Evolutionary conservation across 1,284 basidiomycete genomes (phyloP), one percentile per base, ranked within the genome.

Genomic region (Boletus smithii): DNA sequence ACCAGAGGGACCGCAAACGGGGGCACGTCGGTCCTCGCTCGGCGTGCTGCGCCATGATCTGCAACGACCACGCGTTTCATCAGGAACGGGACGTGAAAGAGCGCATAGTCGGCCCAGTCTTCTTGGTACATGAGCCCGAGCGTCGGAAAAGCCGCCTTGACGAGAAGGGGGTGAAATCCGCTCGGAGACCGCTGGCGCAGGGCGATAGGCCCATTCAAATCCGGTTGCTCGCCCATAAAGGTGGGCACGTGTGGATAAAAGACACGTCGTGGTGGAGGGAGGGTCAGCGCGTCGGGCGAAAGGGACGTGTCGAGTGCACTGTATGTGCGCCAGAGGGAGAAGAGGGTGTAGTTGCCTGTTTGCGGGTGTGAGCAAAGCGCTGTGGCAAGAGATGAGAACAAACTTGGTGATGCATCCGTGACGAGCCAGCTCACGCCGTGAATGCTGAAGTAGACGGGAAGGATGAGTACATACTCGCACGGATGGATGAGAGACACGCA

Each of bases 311-410:
- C 79, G 32, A 92, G 76, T 0, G 83, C 76, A 46, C 80, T 79
- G 63, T 94, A 89, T 0, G 83, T 82, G 30, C 87, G 79, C 83
- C 88, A 90, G 24, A 94, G 72, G 4, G 88, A 80, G 40, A 91
- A 77, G 24, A 94, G 72, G 0, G 88, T 86, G 45, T 88, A 82
- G 44, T 83, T 81, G 60, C 83, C 83, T 78, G 56, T 41, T 38
- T 34, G 36, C 3, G 14, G 1, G 31, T 18, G 41, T 54, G 24
- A 51, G 42, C 33, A 46, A 45, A 20, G 31, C n/a, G 14, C 1
- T 10, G 13, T 8, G 16, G 34, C 7, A 23, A 41, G 36, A 33
- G 23, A 17, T 38, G 32, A 31, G 31, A 38, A 71, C 77, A 34
- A 53, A 81, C 79, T 72, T 20, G 75, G 73, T 10, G 58, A 59